Evolutionary conservation across 805 yeast genomes (phyloP).

Genomic region (Lachancea nothofagi): DNA sequence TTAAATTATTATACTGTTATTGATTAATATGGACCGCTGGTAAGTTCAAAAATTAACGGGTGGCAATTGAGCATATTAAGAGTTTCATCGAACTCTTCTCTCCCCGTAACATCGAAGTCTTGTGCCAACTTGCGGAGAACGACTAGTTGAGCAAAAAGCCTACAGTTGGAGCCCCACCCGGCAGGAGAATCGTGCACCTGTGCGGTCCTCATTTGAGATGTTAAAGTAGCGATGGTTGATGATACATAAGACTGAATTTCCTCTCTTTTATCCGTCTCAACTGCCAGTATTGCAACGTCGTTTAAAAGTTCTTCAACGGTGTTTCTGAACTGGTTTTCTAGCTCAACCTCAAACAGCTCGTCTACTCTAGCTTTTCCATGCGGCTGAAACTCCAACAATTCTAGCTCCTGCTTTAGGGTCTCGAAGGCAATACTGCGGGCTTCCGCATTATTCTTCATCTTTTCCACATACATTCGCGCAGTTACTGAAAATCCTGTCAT

Average conservation of each 20-base stretch:
- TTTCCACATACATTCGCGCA: constrained; percentile 24
- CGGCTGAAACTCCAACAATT: not conserved
- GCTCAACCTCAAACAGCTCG: constrained; percentile 60
- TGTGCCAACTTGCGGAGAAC: constrained; percentile 12
- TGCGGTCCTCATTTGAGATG: not conserved
- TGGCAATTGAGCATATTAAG: constrained; percentile 12
- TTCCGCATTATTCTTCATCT: not conserved
- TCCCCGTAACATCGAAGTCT: constrained; percentile 5
- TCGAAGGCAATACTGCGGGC: not conserved
- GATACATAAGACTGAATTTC: not conserved
- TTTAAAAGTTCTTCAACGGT: constrained; percentile 33
- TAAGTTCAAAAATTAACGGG: constrained; percentile 14
- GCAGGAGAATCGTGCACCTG: constrained; percentile 16
- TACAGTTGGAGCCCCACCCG: constrained; percentile 27
- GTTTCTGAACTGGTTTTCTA: constrained; percentile 60
- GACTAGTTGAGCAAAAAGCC: constrained; percentile 19
- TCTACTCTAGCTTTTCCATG: not conserved
- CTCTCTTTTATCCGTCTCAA: not conserved
- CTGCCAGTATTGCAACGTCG: constrained; percentile 20
- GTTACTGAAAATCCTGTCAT: constrained; percentile 32
- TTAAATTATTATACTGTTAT: too few species aligned
- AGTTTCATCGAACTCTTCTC: constrained; percentile 5
- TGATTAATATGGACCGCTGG: not conserved
- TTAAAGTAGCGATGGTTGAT: not conserved
- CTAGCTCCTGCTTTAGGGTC: not conserved